These are phyloP conservation scores for Tolypocladium cylindrosporum DNA, from an alignment of 2,329 filamentous ascomycete species.

Conservation along the genomic window DNA sequence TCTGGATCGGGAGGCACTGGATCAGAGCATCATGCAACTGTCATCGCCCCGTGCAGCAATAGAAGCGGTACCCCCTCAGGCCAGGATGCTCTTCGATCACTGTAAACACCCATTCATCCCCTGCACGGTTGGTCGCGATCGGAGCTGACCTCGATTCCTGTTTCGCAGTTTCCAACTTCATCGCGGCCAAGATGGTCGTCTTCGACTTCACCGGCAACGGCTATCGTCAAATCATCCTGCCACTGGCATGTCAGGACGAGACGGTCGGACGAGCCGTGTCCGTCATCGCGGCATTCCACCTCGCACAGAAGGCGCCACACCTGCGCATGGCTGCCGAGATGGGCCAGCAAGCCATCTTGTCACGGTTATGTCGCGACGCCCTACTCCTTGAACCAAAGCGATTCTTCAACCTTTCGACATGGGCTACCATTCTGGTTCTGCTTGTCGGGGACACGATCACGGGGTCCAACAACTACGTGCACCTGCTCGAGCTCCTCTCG, in stretches of 20 bases:
- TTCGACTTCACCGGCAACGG: constrained; percentile 24
- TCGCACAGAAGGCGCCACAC: constrained; percentile 19
- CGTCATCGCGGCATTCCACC: constrained; percentile 28
- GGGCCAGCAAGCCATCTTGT: constrained; percentile 23
- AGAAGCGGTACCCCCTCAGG: constrained; percentile 14
- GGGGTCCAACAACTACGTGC: constrained; percentile 24
- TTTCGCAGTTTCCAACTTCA: constrained; percentile 19
- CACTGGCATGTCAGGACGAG: constrained; percentile 26
- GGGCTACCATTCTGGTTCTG: constrained; percentile 26
- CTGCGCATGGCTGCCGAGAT: constrained; percentile 20
- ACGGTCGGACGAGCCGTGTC: constrained; percentile 24
- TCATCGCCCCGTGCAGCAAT: constrained; percentile 12
- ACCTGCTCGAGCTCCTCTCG: constrained; percentile 24
- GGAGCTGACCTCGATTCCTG: not conserved
- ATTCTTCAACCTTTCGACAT: constrained; percentile 25
- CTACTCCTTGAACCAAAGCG: constrained; percentile 13
- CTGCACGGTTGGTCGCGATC: too few species aligned
- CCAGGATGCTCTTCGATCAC: constrained; percentile 24
- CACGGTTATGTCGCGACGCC: constrained; percentile 21
- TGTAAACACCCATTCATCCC: constrained; percentile 11
- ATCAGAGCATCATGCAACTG: not conserved
- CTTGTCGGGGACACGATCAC: constrained; percentile 31
- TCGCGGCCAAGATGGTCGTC: constrained; percentile 29
- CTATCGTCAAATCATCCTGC: constrained; percentile 26
- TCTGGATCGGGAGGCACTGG: too few species aligned